A percentile compares a stretch with the other conserved stretches of the same genome.
phyloP scores from a whole-genome alignment of 345 rosid species.

The Hibiscus mutabilis region DNA sequence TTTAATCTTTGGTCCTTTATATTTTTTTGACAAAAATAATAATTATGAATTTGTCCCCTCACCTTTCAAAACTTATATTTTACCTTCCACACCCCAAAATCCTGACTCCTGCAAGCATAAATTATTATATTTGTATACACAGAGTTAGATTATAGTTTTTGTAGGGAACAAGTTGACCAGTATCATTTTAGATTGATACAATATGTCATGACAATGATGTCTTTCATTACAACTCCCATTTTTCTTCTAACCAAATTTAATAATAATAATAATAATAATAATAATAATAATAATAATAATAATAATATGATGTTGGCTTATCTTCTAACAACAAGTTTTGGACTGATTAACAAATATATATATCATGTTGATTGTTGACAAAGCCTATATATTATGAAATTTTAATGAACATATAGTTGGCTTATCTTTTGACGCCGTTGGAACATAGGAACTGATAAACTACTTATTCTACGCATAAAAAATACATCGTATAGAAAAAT shows the following conservation, averaged over 20 bases:
- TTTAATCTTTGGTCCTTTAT: no score
- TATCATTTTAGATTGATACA: not conserved
- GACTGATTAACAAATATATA: not conserved
- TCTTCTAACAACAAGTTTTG: not conserved
- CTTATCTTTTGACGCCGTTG: not conserved
- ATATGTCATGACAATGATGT: not conserved
- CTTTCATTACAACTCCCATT: not conserved
- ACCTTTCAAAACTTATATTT: no score
- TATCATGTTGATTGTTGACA: constrained; percentile 7
- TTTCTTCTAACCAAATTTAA: not conserved
- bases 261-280: not conserved
- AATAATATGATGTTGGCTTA: no score
- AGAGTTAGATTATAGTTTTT: no score
- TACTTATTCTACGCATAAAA: no score
- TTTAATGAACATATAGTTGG: not conserved
- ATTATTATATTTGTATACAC: no score
- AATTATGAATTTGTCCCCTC: no score
- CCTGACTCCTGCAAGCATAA: no score
- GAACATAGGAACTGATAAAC: not conserved
- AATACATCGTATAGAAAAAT: no score
- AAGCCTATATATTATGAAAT: not conserved
- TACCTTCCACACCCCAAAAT: no score
- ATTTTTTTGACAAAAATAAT: no score
- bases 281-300: no score
- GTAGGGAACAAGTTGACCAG: not conserved